Evolutionary conservation across 2,329 filamentous ascomycete species (phyloP), one percentile per base, ranked within the genome.

Genomic region (Talaromyces islandicus): DNA sequence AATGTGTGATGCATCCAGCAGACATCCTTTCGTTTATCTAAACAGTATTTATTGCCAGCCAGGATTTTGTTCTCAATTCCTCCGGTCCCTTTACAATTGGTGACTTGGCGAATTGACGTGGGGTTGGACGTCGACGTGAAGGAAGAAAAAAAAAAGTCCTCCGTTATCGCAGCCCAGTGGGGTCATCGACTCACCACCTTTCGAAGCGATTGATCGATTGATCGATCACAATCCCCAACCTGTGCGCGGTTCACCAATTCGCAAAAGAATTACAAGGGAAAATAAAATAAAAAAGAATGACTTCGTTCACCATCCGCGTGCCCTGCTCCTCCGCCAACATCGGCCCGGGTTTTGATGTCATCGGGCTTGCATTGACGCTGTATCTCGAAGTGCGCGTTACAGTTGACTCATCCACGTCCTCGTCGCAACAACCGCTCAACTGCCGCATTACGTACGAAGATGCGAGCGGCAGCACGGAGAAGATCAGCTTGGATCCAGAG

Each of bases 321-420:
- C 93, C 93, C 65, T 95, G 91, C 80, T 97, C 93, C 62, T 97
- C 92, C 63, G 93, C 93, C 78, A 97, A 97, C 81, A 97, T 97
- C 72, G 93, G 91, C 67, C 93, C 93, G 54, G 93, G 93, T 61
- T 99, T 97, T 82, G 93, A 99, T 81, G 93, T 97, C 69, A 96
- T 97, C 74, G 78, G 94, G 67, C 88, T 99, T 63, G 93, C 93
- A 9, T 83, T 99, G 67, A 96, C 92, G 66, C 87, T 97, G 75
- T 96, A 93, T 79, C 89, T 99, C 65, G 92, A 97, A 79, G 81
- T 97, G 60, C 84, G 87, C 64, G 89, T 97, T 73, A 91, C 87
- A 64, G 82, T 95, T 70, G 85, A 89, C 75, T 80, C 85, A 61
- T 76, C 80, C 68, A 56, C 76, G 73, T 50, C 69, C 17, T 67